These are phyloP conservation scores for Hansenula sp. DNA, from an alignment of 1,139 yeast genomes.

Conservation along the genomic window DNA sequence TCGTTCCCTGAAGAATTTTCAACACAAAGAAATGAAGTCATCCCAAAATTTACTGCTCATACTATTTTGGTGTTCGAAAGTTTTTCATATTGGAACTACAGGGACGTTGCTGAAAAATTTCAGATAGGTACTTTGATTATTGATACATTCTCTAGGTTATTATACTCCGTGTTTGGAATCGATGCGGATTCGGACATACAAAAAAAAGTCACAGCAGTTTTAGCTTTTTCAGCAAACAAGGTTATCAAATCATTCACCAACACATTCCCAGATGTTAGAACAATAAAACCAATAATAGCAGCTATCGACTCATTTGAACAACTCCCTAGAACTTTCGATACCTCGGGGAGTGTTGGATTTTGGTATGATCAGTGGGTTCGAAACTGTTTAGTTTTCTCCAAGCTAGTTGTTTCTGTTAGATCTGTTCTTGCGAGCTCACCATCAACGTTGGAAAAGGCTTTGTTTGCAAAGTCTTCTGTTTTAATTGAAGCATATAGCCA, in stretches of 20 bases:
- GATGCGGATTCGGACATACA: conserved; percentile 39
- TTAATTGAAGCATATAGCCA: conserved; percentile 59
- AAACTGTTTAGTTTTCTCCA: conserved; percentile 37
- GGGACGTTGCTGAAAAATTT: conserved; percentile 50
- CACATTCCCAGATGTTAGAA: conserved; percentile 47
- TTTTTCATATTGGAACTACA: conserved; percentile 66
- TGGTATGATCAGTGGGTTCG: conserved; percentile 28
- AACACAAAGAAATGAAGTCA: conserved; percentile 47
- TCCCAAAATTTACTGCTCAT: conserved; percentile 54
- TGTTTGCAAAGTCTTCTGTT: conserved; percentile 54
- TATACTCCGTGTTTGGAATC: conserved; percentile 55
- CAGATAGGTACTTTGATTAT: conserved; percentile 59
- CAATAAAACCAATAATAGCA: conserved; percentile 52
- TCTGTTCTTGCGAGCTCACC: conserved; percentile 44
- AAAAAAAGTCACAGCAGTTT: conserved; percentile 43
- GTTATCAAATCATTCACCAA: conserved; percentile 57
- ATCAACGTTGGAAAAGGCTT: conserved; percentile 59
- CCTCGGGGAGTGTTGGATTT: conserved; percentile 32
- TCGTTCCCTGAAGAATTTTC: conserved; percentile 36
- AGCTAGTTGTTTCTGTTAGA: conserved; percentile 51
- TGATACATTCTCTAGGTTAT: conserved; percentile 50
- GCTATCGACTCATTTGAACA: conserved; percentile 46
- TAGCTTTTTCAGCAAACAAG: conserved; percentile 45
- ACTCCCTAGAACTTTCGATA: conserved; percentile 35
- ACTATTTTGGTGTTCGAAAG: conserved; percentile 70